phyloP scores from a whole-genome alignment of 352 stramenopile genomes.

The Globisporangium takayamanum region DNA sequence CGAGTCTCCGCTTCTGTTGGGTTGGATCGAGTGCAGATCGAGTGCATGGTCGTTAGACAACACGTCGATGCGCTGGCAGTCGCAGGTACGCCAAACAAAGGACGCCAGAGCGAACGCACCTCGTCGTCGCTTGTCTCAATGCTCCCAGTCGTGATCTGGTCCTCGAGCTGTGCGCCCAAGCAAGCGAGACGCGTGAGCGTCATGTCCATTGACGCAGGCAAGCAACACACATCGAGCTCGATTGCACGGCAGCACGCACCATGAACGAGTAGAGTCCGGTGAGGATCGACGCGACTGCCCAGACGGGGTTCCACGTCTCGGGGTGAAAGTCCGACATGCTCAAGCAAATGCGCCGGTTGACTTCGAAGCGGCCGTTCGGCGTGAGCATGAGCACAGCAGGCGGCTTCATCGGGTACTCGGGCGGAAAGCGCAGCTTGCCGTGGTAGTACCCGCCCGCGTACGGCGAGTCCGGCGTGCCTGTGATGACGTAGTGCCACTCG shows the following conservation, averaged over 20 bases:
- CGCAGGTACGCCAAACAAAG: not conserved
- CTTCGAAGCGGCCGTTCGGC: slow-evolving; percentile 90
- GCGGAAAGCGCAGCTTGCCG: slow-evolving; percentile 89
- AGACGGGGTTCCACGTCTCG: slow-evolving; percentile 95
- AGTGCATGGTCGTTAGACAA: not conserved
- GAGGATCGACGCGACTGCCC: slow-evolving; percentile 92
- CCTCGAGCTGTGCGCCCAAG: slow-evolving; percentile 31
- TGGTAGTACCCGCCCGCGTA: slow-evolving; percentile 90
- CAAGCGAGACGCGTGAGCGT: too few relatives aligned
- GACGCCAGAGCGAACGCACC: slow-evolving; percentile 13
- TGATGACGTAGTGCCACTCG: slow-evolving; percentile 95
- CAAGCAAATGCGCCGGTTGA: slow-evolving; percentile 90
- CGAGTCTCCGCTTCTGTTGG: slow-evolving; percentile 62
- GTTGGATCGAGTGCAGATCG: not conserved
- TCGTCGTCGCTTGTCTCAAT: slow-evolving; percentile 75
- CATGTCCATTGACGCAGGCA: not conserved
- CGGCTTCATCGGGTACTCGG: slow-evolving; percentile 93
- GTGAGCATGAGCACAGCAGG: slow-evolving; percentile 93
- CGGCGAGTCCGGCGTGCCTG: slow-evolving; percentile 41
- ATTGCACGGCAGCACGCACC: slow-evolving; percentile 22
- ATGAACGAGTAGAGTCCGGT: slow-evolving; percentile 95
- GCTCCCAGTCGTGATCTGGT: slow-evolving; percentile 82
- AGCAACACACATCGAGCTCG: not conserved
- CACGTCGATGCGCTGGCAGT: not conserved
- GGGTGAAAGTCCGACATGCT: slow-evolving; percentile 95